These are phyloP conservation scores for Sarcomyxa edulis DNA, from an alignment of 768 basidiomycete genomes.

Conservation along the genomic window DNA sequence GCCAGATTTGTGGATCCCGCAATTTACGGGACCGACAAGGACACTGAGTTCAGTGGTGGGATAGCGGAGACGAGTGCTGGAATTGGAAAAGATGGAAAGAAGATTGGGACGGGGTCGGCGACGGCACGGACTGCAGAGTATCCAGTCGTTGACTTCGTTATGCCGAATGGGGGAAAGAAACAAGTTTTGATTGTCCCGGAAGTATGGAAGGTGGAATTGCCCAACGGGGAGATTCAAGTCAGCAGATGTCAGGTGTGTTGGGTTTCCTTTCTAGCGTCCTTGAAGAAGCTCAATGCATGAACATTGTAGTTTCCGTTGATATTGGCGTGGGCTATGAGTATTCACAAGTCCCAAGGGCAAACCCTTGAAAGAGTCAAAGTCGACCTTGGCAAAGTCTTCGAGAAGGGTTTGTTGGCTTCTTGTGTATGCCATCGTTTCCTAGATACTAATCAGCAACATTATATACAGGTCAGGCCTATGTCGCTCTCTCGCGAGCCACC, in stretches of 20 bases:
- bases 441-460: conserved; percentile 4
- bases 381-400: conserved; percentile 89
- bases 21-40: conserved; percentile 36
- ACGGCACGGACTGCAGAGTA: conserved; percentile 22
- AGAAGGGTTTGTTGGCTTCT: conserved; percentile 56
- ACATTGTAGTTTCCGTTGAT: conserved; percentile 70
- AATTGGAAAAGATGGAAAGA: conserved; percentile 22
- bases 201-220: conserved; percentile 81
- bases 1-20: conserved; percentile 62
- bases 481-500: conserved; percentile 86
- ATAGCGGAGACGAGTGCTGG: too few relatives aligned
- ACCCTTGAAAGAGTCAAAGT: conserved; percentile 94
- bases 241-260: conserved; percentile 68
- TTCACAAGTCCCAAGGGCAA: conserved; percentile 98
- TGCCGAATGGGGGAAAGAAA: conserved; percentile 51
- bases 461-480: conserved; percentile 77
- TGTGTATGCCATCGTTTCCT: too few relatives aligned
- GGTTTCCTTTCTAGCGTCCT: not conserved
- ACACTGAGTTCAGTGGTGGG: conserved; percentile 24
- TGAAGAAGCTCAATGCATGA: too few relatives aligned
- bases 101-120: conserved; percentile 17
- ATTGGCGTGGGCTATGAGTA: conserved; percentile 96
- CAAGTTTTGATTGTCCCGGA: conserved; percentile 63
- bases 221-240: conserved; percentile 81
- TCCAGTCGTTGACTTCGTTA: conserved; percentile 76